Percentiles rank a stretch among this genome's conserved stretches.
phyloP scores from a whole-genome alignment of 768 basidiomycete genomes.

The Tricholoma sp. region DNA sequence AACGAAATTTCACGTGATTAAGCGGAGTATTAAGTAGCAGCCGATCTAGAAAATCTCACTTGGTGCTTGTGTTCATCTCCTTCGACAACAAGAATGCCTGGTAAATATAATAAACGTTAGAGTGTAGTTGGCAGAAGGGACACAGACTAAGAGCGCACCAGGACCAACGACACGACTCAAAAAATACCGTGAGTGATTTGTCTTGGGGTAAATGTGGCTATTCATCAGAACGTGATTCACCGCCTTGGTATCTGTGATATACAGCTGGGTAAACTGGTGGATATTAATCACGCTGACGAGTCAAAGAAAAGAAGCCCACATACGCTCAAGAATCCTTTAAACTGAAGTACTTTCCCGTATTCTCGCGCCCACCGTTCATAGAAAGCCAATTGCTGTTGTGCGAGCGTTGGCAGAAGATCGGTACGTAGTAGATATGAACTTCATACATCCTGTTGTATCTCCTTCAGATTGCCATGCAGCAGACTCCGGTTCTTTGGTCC shows the following conservation, averaged over 20 bases:
- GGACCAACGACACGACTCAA: constrained; percentile 40
- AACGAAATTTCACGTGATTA: background rate
- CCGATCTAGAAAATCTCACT: constrained; percentile 17
- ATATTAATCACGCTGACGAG: background rate
- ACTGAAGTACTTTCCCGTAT: constrained; percentile 13
- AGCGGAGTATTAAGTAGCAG: background rate
- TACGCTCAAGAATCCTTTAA: constrained; percentile 35
- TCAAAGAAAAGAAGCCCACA: background rate
- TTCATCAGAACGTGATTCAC: constrained; percentile 63
- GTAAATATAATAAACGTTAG: background rate
- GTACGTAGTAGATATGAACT: background rate
- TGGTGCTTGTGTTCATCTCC: constrained; percentile 45
- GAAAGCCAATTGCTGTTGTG: constrained; percentile 25
- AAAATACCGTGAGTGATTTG: constrained; percentile 31
- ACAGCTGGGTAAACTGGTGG: background rate
- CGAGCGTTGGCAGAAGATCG: background rate
- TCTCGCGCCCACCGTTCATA: constrained; percentile 13
- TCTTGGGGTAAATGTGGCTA: constrained; percentile 51
- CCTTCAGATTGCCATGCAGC: constrained; percentile 44
- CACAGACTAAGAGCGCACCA: constrained; percentile 19
- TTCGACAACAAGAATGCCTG: constrained; percentile 50
- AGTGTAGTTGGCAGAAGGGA: background rate
- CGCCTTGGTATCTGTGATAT: constrained; percentile 1
- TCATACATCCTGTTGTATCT: constrained; percentile 38
- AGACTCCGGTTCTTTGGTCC: constrained; percentile 44